phyloP scores from a whole-genome alignment of 2,329 filamentous ascomycete genomes.

The Aspergillus sp. region DNA sequence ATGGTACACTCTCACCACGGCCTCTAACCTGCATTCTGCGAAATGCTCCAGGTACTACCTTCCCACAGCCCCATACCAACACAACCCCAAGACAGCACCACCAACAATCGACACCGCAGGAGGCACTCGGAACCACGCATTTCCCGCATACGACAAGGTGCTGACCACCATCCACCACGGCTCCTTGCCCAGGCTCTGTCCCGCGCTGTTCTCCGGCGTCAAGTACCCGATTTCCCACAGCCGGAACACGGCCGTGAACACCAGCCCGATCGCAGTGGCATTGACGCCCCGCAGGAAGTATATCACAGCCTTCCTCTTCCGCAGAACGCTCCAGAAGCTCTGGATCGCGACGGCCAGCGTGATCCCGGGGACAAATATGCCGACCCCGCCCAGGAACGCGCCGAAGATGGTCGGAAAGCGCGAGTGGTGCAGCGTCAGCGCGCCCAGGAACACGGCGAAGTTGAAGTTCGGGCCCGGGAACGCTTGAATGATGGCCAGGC shows the following conservation, averaged over 20 bases:
- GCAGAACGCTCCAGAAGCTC: constrained; percentile 47
- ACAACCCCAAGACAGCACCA: constrained; percentile 38
- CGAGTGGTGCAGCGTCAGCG: constrained; percentile 35
- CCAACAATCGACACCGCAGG: constrained; percentile 36
- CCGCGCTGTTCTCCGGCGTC: constrained; percentile 39
- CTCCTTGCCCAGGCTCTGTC: constrained; percentile 47
- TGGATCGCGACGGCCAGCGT: constrained; percentile 25
- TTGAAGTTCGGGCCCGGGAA: constrained; percentile 52
- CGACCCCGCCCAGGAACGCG: constrained; percentile 43
- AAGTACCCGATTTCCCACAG: constrained; percentile 55
- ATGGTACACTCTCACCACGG: too few relatives aligned
- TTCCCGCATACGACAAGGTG: constrained; percentile 39
- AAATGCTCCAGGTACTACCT: too few relatives aligned
- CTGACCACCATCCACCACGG: constrained; percentile 57
- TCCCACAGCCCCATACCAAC: constrained; percentile 40
- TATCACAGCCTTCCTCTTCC: constrained; percentile 39
- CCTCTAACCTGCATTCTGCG: too few relatives aligned
- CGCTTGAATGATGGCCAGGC: constrained; percentile 60
- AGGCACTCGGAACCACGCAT: constrained; percentile 37
- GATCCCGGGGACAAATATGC: constrained; percentile 32
- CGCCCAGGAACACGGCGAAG: constrained; percentile 50
- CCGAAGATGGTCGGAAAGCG: constrained; percentile 33
- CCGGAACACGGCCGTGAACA: constrained; percentile 56
- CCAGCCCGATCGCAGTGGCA: constrained; percentile 51
- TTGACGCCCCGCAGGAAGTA: constrained; percentile 48